Evolutionary conservation across 176 grass and related monocot genomes (phyloP), one percentile per base, ranked within the genome.

Genomic region (Eremochloa ophiuroides): DNA sequence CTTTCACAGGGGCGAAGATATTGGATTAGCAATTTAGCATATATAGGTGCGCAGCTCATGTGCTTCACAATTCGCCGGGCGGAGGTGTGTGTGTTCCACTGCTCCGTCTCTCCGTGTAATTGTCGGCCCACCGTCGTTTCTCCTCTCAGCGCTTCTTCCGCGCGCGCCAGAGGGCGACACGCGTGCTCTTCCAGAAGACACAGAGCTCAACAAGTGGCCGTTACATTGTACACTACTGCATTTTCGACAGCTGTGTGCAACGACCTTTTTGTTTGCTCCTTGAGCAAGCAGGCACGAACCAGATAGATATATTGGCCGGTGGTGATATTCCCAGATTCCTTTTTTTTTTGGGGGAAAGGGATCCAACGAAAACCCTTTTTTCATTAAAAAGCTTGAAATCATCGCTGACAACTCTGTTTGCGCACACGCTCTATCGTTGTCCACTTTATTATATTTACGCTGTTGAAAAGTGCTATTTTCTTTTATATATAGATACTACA

Each of bases 371-470:
- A 2, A 62, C 25, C 26, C 65, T 71, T 83, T 83, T 68, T 69
- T 35, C 4, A 35, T 7, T 20, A 0, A 35, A 56, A 84, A 74
- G 76, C 7, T 41, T 53, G 62, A 23, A 80, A 80, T 44, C 68
- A 48, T 4, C 60, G 20, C 38, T 51, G 87, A 85, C 55, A 85
- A 26, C 8, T 27, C 20, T 14, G 53, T 38, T 46, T 31, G 41
- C 31, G 47, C 80, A 50, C 69, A 5, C 40, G 76, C 30, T 48
- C 50, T 26, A 13, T 77, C 59, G 18, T 41, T 62, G 42, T 77
- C 46, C 73, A 25, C 62, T 79, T 58, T 73, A 74, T n/a, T n/a
- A n/a, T n/a, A n/a, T 55, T 81, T 80, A 51, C 33, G 48, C 12
- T 60, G 13, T n/a, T 23, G 17, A 3, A 35, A 64, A 62, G 56